Conservation (phyloP, 2,329 filamentous ascomycete species). For the Teratosphaeria viscida region DNA sequence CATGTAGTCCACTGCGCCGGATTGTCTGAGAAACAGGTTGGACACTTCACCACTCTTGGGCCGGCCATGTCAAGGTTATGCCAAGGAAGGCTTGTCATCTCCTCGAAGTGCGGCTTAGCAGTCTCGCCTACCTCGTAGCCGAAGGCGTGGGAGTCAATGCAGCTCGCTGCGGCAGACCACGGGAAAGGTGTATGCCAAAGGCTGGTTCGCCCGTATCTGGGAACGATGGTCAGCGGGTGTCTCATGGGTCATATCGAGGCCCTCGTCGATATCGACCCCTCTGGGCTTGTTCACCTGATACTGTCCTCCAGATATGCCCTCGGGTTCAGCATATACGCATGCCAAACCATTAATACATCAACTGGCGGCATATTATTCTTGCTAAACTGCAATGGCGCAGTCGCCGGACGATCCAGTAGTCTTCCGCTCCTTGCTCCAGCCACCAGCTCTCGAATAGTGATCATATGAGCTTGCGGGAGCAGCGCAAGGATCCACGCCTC, state of each 20-base stretch:
- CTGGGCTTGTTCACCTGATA: background rate
- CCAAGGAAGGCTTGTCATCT: constrained; percentile 45
- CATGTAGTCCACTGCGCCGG: constrained; percentile 50
- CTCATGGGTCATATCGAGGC: background rate
- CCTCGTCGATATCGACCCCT: background rate
- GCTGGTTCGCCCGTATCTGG: constrained; percentile 42
- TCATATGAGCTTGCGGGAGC: constrained; percentile 14
- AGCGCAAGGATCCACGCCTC: constrained; percentile 50
- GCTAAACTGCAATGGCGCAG: constrained; percentile 4
- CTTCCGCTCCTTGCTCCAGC: background rate
- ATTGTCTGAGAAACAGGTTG: constrained; percentile 37
- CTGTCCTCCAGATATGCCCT: constrained; percentile 60
- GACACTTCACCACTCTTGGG: constrained; percentile 45
- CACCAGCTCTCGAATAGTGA: background rate
- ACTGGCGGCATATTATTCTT: constrained; percentile 18
- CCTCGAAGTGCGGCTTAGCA: constrained; percentile 39
- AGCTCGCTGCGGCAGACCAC: constrained; percentile 49
- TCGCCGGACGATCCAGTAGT: constrained; percentile 5
- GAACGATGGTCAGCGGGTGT: constrained; percentile 34
- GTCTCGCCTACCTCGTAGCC: constrained; percentile 41
- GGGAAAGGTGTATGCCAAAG: constrained; percentile 56
- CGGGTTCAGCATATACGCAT: constrained; percentile 69
- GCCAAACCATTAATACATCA: constrained; percentile 73
- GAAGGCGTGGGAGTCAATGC: constrained; percentile 49
- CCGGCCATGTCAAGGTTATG: constrained; percentile 45